Evolutionary conservation across 345 rosid species (phyloP), one percentile per base, ranked within the genome.

Genomic region (Salix viminalis): DNA sequence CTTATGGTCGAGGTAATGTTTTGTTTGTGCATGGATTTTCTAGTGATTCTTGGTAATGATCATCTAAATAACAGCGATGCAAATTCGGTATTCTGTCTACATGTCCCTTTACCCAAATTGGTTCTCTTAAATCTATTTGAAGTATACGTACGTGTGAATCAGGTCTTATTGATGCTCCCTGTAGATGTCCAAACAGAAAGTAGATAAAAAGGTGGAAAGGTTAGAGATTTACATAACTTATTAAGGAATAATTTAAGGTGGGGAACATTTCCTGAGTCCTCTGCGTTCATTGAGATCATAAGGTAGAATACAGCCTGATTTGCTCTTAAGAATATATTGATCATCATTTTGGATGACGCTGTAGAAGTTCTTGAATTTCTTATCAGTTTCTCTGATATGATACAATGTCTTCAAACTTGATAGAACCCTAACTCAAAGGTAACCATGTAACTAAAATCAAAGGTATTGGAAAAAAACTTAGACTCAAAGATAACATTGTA

Each of bases 1-100:
- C 98, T 96, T 85, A 96, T 94, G 98, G 88, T 96, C 83, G 99
- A 94, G 98, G 98, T 93, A 79, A 84, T 77, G 30, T 11, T 46
- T 64, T 21, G 32, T 13, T 15, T 64, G 7, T 37, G 15, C 10
- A 8, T n/a, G 62, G 62, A 8, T 23, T 0, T 56, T 56, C 28
- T 56, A 2, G 14, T n/a, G 26, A 8, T 42, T 69, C 36, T 23
- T 69, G 34, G 72, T 7, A 15, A 28, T 69, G 56, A 23, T 69
- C 10, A 44, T n/a, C 14, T 1, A 11, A 21, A 42, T 7, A 21
- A 68, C 15, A 30, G 32, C 13, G 54, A 44, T 44, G 42, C 72
- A 69, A 44, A 42, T 23, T 16, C 26, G 2, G 4, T 9, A 11
- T 12, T 42, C 6, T 69, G 72, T 23, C 8, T 19, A 42, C 30